Base-by-base conservation (phyloP, 176 grass and related monocot genomes). In the Chrysopogon serrulatus region DNA sequence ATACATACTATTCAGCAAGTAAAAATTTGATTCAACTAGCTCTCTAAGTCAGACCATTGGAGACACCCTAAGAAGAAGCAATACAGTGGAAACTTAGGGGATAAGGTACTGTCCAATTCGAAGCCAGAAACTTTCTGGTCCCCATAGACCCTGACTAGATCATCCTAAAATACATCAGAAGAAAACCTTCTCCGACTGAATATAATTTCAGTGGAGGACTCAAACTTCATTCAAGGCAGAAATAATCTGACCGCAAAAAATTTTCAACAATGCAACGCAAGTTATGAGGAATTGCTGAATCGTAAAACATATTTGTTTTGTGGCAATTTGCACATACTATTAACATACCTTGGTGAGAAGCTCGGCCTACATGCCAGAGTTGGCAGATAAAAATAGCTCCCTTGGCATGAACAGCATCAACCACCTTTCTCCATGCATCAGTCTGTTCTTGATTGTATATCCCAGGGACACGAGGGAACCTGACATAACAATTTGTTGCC, bases 291-390 rank as follows among this genome's bases (percentile, higher is more conserved):
- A 39, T 19, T 88, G 4, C 6, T 15, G 51, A 49, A 77, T 57
- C 0, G 45, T 24, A 16, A 24, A 30, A 31, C 10, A 36, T 32
- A n/a, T 5, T 36, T 36, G 15, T 24, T 62, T 53, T 36, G 9
- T 17, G 12, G 17, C 21, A 48, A 35, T 64, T 73, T 70, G 15
- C 4, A 3, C 14, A 41, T 30, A 57, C 60, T 14, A 53, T 40
- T n/a, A 59, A 65, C 37, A 53, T 71, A 99, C 96, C 89, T 92
- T 89, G 85, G 84, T 99, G 90, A 82, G 96, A 99, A 80, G 96
- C 96, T 32, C 91, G 78, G 15, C 96, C 96, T 68, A 96, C 96
- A 74, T 99, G 96, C 96, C 96, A 99, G n/a, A 99, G 69, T 68
- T 96, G 96, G 57, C 96, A 99, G 87, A 99, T 92, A 75, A 99